Evolutionary conservation across 148 eudicot species (phyloP), one percentile per base, ranked within the genome.

Genomic region (Spergularia marina): DNA sequence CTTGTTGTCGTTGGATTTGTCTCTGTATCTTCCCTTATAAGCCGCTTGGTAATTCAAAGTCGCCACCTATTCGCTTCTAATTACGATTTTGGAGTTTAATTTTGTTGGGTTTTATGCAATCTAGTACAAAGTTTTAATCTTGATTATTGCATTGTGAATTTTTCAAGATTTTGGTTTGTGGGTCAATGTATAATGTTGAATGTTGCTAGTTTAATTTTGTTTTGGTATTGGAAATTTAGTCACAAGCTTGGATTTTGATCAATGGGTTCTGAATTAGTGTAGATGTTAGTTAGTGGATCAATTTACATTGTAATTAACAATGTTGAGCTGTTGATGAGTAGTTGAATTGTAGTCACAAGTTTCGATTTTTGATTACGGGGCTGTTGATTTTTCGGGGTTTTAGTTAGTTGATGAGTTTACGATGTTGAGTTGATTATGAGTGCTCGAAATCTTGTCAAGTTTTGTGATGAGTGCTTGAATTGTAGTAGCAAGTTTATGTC

Each of bases 21-120:
- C 56, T 76, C 90, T 0, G 68, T 87, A 81, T 87, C 87, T 76
- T 88, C 93, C 34, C 64, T 94, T 53, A 78, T 94, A 44, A 81
- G 78, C 72, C 88, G 93, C 72, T 76, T 90, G 87, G 98, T 94
- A 77, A 75, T 88, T 60, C 23, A 17, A 17, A 36, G 1, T 59
- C 9, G 23, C 4, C 21, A 3, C 7, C 66, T 47, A 10, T 34
- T 68, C 11, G 4, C 25, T 13, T 62, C 36, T 14, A n/a, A n/a
- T 58, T 58, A 58, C 16, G 59, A 62, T 62, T 62, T 30, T 62
- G n/a, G 8, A 11, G 4, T 63, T 63, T 44, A 6, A 13, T 12
- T 63, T 63, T 62, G 65, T 23, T 62, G 39, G 40, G 9, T 30
- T 61, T 61, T 30, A 2, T 39, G 15, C 16, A 61, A 10, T 12